phyloP scores from a whole-genome alignment of 2,329 filamentous ascomycete genomes.

The Periconia digitata region DNA sequence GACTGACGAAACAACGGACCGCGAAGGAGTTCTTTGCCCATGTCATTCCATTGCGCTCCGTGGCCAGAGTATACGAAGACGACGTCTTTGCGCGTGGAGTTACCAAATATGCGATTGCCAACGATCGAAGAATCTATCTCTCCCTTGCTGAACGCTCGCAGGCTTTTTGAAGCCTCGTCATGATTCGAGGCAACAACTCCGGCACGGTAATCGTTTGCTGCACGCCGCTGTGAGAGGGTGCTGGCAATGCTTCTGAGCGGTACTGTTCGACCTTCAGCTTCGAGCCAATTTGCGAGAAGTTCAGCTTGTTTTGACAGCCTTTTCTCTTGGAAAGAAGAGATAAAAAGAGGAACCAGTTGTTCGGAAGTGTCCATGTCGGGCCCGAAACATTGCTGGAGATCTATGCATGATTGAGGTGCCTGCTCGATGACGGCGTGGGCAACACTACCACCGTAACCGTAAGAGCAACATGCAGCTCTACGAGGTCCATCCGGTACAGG shows the following conservation, averaged over 20 bases:
- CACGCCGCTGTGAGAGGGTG: slow-evolving; percentile 35
- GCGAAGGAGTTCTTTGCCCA: slow-evolving; percentile 44
- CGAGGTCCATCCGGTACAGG: slow-evolving; percentile 5
- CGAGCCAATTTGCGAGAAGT: slow-evolving; percentile 26
- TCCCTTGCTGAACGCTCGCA: slow-evolving; percentile 19
- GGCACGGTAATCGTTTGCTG: slow-evolving; percentile 35
- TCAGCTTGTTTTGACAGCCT: slow-evolving; percentile 24
- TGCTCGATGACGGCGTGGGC: slow-evolving; percentile 47
- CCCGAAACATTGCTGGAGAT: background rate
- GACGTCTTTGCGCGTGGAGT: slow-evolving; percentile 13
- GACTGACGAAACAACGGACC: slow-evolving; percentile 24
- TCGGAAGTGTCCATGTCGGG: background rate
- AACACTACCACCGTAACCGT: slow-evolving; percentile 49
- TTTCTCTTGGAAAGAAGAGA: slow-evolving; percentile 39
- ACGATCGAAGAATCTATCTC: slow-evolving; percentile 3
- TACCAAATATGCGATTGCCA: slow-evolving; percentile 13
- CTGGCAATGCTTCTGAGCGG: slow-evolving; percentile 22
- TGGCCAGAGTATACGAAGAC: slow-evolving; percentile 50
- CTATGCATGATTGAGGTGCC: slow-evolving; percentile 1
- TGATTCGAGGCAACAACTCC: slow-evolving; percentile 24
- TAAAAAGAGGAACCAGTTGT: slow-evolving; percentile 13
- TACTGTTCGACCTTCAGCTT: slow-evolving; percentile 14
- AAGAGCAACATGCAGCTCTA: slow-evolving; percentile 49
- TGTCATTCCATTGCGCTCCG: slow-evolving; percentile 47
- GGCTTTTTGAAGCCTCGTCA: slow-evolving; percentile 19